Percentiles rank a stretch among this genome's conserved stretches.
Conservation (phyloP, 2,329 filamentous ascomycete genomes). For the Cercospora zeae-maydis region DNA sequence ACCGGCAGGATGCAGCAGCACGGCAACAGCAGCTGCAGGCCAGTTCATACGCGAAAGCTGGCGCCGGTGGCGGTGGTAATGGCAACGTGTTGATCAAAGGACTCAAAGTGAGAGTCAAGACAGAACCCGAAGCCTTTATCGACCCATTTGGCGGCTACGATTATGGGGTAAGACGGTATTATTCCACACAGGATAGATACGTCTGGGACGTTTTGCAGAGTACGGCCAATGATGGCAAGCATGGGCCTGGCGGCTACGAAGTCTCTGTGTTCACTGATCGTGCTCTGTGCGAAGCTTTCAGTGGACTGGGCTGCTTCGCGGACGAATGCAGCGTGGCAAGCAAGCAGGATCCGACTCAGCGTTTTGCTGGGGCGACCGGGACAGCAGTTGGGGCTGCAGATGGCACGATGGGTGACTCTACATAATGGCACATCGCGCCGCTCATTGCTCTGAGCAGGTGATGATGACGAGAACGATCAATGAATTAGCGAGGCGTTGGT, state of each 20-base stretch:
- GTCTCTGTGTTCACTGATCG: conserved; percentile 76
- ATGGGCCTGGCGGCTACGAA: conserved; percentile 77
- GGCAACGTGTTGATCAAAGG: conserved; percentile 65
- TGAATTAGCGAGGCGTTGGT: background rate
- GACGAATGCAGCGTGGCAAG: background rate
- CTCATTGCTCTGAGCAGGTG: background rate
- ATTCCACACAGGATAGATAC: conserved; percentile 66
- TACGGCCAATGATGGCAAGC: conserved; percentile 61
- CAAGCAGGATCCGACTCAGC: background rate
- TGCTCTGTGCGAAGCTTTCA: conserved; percentile 83
- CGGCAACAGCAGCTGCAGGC: conserved; percentile 41
- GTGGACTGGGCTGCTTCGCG: conserved; percentile 75
- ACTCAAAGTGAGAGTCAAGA: conserved; percentile 60
- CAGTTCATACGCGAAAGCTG: conserved; percentile 40
- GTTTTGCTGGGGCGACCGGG: background rate
- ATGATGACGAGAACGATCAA: background rate
- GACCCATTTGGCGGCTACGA: conserved; percentile 80
- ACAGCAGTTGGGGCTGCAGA: background rate
- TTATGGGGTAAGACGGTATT: conserved; percentile 63
- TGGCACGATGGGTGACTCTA: background rate
- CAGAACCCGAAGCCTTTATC: conserved; percentile 69
- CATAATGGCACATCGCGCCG: background rate
- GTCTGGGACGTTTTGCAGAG: conserved; percentile 69
- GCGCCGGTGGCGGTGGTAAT: conserved; percentile 30
- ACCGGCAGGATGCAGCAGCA: conserved; percentile 52